These are phyloP conservation scores for Austroboletus rostrupii DNA, from an alignment of 1,284 basidiomycete species.

Conservation along the genomic window DNA sequence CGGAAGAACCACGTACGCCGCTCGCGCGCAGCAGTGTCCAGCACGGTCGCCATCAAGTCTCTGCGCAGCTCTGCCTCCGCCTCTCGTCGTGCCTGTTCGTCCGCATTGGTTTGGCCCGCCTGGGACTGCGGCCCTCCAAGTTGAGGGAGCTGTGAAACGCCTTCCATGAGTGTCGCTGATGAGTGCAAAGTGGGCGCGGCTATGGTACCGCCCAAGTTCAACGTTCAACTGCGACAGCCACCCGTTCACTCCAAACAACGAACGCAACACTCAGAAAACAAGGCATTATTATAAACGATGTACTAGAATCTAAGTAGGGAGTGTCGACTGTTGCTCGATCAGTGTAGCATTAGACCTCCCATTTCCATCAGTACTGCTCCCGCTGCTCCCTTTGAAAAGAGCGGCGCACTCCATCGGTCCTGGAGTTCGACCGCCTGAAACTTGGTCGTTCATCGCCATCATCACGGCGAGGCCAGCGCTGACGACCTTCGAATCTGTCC, in stretches of 20 bases:
- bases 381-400: not conserved
- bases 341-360: too few species aligned
- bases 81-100: slow-evolving; percentile 56
- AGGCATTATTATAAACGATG: too few species aligned
- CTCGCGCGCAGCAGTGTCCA: slow-evolving; percentile 86
- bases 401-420: slow-evolving; percentile 1
- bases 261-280: too few species aligned
- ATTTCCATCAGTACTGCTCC: too few species aligned
- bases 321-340: too few species aligned
- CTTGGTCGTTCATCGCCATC: slow-evolving; percentile 2
- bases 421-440: slow-evolving; percentile 8
- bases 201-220: too few species aligned
- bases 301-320: too few species aligned
- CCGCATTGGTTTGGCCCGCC: slow-evolving; percentile 30
- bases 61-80: slow-evolving; percentile 72
- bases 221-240: too few species aligned
- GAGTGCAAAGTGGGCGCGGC: too few species aligned
- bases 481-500: not conserved
- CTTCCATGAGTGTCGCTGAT: slow-evolving; percentile 17
- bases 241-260: too few species aligned
- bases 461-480: slow-evolving; percentile 4
- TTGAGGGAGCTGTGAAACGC: slow-evolving; percentile 24
- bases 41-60: slow-evolving; percentile 83
- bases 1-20: slow-evolving; percentile 62
- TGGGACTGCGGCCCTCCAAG: slow-evolving; percentile 24